Evolutionary conservation across 2,329 filamentous ascomycete genomes (phyloP), one percentile per base, ranked within the genome.

Genomic region (Fusarium devonianum): DNA sequence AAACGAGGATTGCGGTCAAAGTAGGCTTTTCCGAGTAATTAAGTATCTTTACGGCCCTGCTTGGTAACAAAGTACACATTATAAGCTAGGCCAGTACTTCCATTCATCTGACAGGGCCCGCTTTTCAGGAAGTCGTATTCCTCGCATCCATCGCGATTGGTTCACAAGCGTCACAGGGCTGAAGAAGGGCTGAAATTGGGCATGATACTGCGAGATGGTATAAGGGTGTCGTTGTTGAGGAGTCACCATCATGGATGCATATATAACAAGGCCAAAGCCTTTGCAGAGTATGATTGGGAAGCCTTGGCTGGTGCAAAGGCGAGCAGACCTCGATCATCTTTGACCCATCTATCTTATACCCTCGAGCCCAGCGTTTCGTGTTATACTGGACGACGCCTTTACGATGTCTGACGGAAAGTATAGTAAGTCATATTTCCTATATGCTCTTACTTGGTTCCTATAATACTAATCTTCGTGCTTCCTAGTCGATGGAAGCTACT

Each of bases 401-500:
- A 48, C 6, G 22, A 67, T 67, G 65, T 54, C 65, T 29, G 55
- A 71, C 56, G 73, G 70, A 7, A 56, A 64, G 26, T 67, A 70
- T 21, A 64, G 69, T 70, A 62, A 23, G 57, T 37, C 14, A 13
- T 4, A 18, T 16, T 7, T 22, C 4, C 23, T 22, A n/a, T 14
- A 30, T 30, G n/a, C 16, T 3, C n/a, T 11, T 11, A 10, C 14
- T 18, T 21, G n/a, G 8, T 4, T 4, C 4, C 14, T 17, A 9
- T 19, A 7, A 4, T 41, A 11, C 11, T 36, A 22, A 47, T 4
- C 4, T 7, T 22, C 12, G 7, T 22, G 5, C 2, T 22, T 6
- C 5, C 19, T 44, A 76, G 74, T 78, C 25, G 60, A 69, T 2
- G 72, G 69, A 1, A 80, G 74, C 49, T 69, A 73, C 25, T 80